Percentiles rank a stretch among this genome's conserved stretches.
phyloP scores from a whole-genome alignment of 1,139 yeast genomes.

The Pneumocystis wakefieldiae region DNA sequence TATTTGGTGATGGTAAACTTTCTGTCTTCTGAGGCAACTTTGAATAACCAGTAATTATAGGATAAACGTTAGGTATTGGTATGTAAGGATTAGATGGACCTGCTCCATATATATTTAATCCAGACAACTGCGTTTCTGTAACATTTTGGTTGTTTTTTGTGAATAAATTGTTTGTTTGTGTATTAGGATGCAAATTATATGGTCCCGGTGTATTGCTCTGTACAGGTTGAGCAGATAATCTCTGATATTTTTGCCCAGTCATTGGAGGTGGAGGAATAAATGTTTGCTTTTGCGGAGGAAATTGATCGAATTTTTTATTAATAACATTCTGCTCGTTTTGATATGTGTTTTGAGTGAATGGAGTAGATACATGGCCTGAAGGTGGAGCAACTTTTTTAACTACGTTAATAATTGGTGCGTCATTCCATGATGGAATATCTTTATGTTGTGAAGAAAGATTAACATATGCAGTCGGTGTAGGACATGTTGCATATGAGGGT shows the following conservation, averaged over 20 bases:
- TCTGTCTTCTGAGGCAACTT: slow-evolving; percentile 10
- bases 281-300: slow-evolving; percentile 15
- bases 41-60: neutral
- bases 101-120: neutral
- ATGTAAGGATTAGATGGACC: neutral
- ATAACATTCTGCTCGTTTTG: neutral
- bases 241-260: slow-evolving; percentile 17
- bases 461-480: slow-evolving; percentile 12
- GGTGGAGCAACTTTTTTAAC: neutral
- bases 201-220: slow-evolving; percentile 12
- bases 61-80: slow-evolving; percentile 5
- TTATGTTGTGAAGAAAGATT: slow-evolving; percentile 27
- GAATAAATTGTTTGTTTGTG: slow-evolving; percentile 6
- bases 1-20: slow-evolving; percentile 4
- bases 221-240: slow-evolving; percentile 14
- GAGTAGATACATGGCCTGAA: slow-evolving; percentile 1
- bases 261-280: slow-evolving; percentile 17
- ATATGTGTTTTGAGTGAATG: neutral
- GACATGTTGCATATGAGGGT: slow-evolving; percentile 7
- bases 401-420: slow-evolving; percentile 45
- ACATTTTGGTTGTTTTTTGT: neutral
- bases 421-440: slow-evolving; percentile 87
- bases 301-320: neutral
- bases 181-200: slow-evolving; percentile 3
- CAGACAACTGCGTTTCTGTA: neutral